Percentiles rank a stretch among this genome's conserved stretches.
Conservation (phyloP, 345 rosid genomes). For the Mangifera indica region DNA sequence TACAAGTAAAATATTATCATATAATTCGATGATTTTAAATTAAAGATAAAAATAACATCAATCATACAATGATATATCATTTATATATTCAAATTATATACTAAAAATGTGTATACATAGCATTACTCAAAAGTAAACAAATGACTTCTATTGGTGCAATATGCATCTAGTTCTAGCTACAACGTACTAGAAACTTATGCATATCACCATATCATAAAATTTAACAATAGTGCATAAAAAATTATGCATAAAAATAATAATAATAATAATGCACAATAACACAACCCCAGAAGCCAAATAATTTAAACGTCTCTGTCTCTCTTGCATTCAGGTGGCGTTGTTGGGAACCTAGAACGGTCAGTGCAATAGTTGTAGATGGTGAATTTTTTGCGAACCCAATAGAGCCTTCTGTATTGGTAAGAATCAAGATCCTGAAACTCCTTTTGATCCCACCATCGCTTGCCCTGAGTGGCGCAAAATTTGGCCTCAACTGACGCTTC, state of each 20-base stretch:
- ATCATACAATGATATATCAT: too few species aligned
- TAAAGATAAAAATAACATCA: too few species aligned
- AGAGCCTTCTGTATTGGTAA: slow-evolving; percentile 47
- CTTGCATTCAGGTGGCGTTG: slow-evolving; percentile 46
- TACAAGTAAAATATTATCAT: too few species aligned
- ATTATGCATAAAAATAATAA: not conserved
- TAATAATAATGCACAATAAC: not conserved
- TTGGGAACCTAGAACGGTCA: slow-evolving; percentile 44
- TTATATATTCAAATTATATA: too few species aligned
- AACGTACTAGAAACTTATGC: too few species aligned
- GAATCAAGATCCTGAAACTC: slow-evolving; percentile 60
- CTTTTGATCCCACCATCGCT: slow-evolving; percentile 71
- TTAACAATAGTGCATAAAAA: not conserved
- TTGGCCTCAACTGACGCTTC: slow-evolving; percentile 61
- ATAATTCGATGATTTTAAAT: too few species aligned
- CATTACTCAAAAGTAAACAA: too few species aligned
- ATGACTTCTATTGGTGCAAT: not conserved
- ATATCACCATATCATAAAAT: too few species aligned
- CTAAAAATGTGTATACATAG: too few species aligned
- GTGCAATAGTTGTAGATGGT: slow-evolving; percentile 65
- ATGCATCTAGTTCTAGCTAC: not conserved
- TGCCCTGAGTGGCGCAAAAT: slow-evolving; percentile 72
- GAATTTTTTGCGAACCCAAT: slow-evolving; percentile 51
- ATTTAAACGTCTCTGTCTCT: slow-evolving; percentile 53
- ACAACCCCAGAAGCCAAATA: too few species aligned